phyloP scores from a whole-genome alignment of 129 eudicot genomes.

The Artemisia tridentata region DNA sequence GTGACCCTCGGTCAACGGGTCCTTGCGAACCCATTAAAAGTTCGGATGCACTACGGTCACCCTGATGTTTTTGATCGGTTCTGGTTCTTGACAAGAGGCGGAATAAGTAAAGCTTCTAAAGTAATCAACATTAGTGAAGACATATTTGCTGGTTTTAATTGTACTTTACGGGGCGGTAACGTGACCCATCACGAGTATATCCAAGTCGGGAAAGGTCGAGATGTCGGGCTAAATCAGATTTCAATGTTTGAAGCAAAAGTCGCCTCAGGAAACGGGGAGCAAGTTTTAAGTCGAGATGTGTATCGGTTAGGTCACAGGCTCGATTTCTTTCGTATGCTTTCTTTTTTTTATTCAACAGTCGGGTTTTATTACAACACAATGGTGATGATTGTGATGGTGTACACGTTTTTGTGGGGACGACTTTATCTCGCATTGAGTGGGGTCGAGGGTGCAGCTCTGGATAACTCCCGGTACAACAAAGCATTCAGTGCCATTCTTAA shows the following conservation, averaged over 20 bases:
- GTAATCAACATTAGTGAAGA: constrained; percentile 91
- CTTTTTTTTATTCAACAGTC: constrained; percentile 76
- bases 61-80: constrained; percentile 93
- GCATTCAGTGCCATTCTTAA: constrained; percentile 65
- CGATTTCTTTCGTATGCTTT: constrained; percentile 91
- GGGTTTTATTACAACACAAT: constrained; percentile 80
- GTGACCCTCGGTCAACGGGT: constrained; percentile 95
- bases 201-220: constrained; percentile 94
- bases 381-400: constrained; percentile 73
- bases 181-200: constrained; percentile 93
- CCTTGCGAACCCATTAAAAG: constrained; percentile 86
- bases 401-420: constrained; percentile 83
- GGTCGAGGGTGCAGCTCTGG: constrained; percentile 54
- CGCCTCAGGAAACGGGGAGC: constrained; percentile 92
- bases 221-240: constrained; percentile 90
- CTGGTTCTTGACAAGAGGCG: constrained; percentile 92
- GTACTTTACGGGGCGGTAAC: constrained; percentile 83
- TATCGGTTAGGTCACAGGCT: constrained; percentile 90
- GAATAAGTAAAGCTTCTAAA: constrained; percentile 83
- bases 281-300: constrained; percentile 80
- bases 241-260: constrained; percentile 98
- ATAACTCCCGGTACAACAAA: constrained; percentile 40
- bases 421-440: constrained; percentile 89
- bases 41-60: constrained; percentile 96
- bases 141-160: constrained; percentile 85